Percentiles rank a stretch among this genome's conserved stretches.
phyloP scores from a whole-genome alignment of 1,284 basidiomycete species.

The Meira nashicola region DNA sequence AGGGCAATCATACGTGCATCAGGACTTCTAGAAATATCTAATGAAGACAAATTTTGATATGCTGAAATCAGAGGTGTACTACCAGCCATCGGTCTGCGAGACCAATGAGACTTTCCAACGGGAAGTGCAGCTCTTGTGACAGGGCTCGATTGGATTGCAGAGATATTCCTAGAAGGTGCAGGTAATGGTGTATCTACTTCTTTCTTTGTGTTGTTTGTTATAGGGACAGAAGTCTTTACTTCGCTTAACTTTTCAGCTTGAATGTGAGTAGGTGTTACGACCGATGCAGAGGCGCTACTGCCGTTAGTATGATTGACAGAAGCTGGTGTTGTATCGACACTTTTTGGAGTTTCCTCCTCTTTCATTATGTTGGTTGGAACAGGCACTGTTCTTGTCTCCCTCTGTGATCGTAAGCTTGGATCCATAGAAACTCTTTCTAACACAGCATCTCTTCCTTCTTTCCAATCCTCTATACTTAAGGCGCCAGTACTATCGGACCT shows the following conservation, averaged over 20 bases:
- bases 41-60: constrained; percentile 11
- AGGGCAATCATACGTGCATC: constrained; percentile 11
- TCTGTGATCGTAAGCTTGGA: background rate
- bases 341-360: background rate
- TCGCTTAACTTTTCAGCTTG: background rate
- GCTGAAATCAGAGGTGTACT: constrained; percentile 15
- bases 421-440: constrained; percentile 7
- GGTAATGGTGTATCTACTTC: background rate
- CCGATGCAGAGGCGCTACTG: background rate
- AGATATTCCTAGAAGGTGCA: background rate
- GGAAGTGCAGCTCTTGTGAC: background rate
- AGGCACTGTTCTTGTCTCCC: too few species aligned
- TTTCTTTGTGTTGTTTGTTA: background rate
- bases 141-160: background rate
- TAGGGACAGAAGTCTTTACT: background rate
- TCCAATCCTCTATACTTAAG: constrained; percentile 1
- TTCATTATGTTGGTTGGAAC: background rate
- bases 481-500: background rate
- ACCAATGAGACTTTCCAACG: constrained; percentile 4
- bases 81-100: constrained; percentile 14
- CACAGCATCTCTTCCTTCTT: background rate
- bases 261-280: background rate
- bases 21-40: constrained; percentile 12
- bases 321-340: background rate
- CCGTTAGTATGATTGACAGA: background rate